These are phyloP conservation scores for Gracilaria gracilis DNA, from an alignment of 23 red algal species.

Conservation along the genomic window DNA sequence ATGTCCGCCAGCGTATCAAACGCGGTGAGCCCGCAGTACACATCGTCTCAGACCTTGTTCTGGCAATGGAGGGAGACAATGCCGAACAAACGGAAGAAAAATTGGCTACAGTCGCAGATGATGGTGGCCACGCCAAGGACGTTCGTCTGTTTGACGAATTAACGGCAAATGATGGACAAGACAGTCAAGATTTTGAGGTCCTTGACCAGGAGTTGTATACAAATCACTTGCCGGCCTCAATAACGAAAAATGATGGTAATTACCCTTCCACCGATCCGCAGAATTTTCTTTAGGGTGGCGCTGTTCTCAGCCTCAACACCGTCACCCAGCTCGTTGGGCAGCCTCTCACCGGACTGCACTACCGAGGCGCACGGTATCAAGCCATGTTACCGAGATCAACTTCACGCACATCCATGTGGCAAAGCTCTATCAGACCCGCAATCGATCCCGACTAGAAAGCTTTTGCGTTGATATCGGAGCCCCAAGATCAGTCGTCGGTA, in stretches of 20 bases:
- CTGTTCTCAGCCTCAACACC: conserved; percentile 1
- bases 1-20: conserved; percentile 14
- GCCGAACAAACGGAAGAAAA: background rate
- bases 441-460: too few species aligned
- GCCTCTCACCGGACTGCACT: background rate
- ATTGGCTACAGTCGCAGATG: background rate
- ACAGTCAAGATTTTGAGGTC: background rate
- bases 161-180: background rate
- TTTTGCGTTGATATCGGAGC: too few species aligned
- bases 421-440: too few species aligned
- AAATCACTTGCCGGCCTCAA: conserved; percentile 9
- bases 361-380: background rate
- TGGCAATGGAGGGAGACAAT: conserved; percentile 17
- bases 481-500: too few species aligned
- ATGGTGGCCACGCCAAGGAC: background rate
- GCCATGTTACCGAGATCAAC: too few species aligned
- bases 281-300: conserved; percentile 21
- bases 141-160: background rate
- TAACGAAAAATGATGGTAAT: background rate
- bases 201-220: conserved; percentile 29
- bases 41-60: conserved; percentile 31
- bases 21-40: conserved; percentile 51
- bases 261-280: background rate
- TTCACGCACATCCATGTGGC: too few species aligned
- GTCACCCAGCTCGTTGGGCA: conserved; percentile 7